phyloP scores from a whole-genome alignment of 306 rosid genomes.

The Rosa chinensis region DNA sequence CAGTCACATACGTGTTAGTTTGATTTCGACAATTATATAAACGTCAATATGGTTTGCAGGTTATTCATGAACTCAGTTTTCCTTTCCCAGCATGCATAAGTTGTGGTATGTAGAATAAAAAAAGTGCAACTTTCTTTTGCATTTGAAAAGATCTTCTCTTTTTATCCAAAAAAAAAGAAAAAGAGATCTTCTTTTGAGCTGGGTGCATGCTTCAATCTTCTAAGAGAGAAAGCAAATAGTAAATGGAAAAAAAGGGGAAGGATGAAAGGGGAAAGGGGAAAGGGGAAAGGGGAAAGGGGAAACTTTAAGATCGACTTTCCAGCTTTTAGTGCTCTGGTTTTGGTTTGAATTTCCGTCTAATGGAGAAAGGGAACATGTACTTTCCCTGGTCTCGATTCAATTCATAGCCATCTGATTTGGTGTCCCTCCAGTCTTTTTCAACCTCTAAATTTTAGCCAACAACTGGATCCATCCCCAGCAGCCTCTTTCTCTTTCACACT shows the following conservation, averaged over 20 bases:
- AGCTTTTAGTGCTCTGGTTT: slow-evolving; percentile 16
- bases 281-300: background rate
- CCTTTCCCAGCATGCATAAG: background rate
- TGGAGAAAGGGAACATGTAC: slow-evolving; percentile 22
- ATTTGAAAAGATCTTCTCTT: background rate
- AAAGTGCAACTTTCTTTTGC: background rate
- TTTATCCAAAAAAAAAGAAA: too few species aligned
- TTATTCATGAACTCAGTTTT: background rate
- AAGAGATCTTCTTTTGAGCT: background rate
- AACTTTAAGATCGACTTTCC: slow-evolving; percentile 10
- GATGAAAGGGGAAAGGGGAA: background rate
- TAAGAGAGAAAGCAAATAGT: background rate
- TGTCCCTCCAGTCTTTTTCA: slow-evolving; percentile 12
- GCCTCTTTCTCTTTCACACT: background rate
- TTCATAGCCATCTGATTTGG: slow-evolving; percentile 17
- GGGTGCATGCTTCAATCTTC: background rate
- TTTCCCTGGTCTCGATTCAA: slow-evolving; percentile 10
- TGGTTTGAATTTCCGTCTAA: slow-evolving; percentile 21
- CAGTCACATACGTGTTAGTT: background rate
- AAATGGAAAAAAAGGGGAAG: background rate
- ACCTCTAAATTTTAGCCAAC: background rate
- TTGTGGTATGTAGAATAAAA: background rate
- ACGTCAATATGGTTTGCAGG: background rate
- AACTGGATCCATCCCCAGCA: background rate
- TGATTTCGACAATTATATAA: background rate